phyloP scores from a whole-genome alignment of 768 basidiomycete genomes.

The Suillus placidus region DNA sequence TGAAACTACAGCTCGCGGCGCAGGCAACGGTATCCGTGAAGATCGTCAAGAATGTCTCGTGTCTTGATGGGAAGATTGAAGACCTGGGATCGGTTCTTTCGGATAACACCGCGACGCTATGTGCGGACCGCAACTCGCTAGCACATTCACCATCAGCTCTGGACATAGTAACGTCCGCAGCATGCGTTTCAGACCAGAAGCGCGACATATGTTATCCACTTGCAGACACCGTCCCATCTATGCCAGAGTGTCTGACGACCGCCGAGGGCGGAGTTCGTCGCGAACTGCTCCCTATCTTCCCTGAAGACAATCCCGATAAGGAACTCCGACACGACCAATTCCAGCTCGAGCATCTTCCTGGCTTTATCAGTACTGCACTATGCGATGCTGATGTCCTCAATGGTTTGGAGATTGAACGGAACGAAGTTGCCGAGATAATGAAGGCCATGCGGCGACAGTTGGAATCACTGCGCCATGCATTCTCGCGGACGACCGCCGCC shows the following conservation, averaged over 20 bases:
- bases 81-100: background rate
- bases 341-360: constrained; percentile 3
- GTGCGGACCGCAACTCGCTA: background rate
- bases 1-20: background rate
- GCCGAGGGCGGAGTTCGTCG: background rate
- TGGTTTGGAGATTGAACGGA: constrained; percentile 1
- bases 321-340: constrained; percentile 2
- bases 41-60: background rate
- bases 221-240: background rate
- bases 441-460: constrained; percentile 4
- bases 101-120: background rate
- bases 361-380: background rate
- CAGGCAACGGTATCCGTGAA: background rate
- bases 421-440: constrained; percentile 1
- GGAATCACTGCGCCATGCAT: background rate
- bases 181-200: background rate
- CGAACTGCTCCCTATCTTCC: background rate
- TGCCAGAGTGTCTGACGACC: constrained; percentile 1
- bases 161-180: background rate
- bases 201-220: too few species aligned
- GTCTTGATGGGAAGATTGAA: background rate
- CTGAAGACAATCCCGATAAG: background rate
- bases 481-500: background rate
- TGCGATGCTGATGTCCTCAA: constrained; percentile 5
- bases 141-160: background rate